A percentile compares a stretch with the other conserved stretches of the same genome.
Evolutionary conservation across 73 alveolate species (phyloP).

Genomic region (Paramecium octaurelia): DNA sequence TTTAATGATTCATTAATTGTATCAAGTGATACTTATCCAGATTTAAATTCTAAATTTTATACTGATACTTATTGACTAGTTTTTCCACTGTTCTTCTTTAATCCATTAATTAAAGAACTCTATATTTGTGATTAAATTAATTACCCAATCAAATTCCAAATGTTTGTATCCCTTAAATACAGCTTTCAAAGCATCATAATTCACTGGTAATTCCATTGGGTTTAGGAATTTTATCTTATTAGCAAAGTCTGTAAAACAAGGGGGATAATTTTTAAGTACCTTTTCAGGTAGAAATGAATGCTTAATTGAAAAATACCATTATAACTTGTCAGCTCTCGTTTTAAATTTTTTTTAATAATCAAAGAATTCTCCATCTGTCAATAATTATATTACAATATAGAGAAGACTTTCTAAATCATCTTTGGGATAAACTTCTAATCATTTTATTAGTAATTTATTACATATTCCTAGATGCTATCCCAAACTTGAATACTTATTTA

Average conservation of each 20-base stretch:
- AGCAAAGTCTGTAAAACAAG: not conserved
- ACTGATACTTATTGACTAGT: not conserved
- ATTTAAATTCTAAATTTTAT: not conserved
- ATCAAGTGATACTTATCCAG: not conserved
- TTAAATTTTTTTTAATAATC: not conserved
- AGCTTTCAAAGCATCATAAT: not conserved
- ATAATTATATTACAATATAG: not conserved
- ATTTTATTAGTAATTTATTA: not conserved
- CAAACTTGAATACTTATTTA: not conserved
- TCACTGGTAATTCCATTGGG: not conserved
- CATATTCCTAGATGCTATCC: not conserved
- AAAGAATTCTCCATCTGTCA: slow-evolving; percentile 11
- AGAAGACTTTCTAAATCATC: slow-evolving; percentile 21
- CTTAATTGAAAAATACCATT: not conserved
- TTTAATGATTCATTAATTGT: not conserved
- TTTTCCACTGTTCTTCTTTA: not conserved
- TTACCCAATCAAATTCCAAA: slow-evolving; percentile 16
- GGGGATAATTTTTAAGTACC: not conserved
- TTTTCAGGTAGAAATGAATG: not conserved
- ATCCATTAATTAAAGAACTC: not conserved
- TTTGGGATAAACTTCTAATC: not conserved
- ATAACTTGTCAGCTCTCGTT: not conserved
- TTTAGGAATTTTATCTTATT: not conserved
- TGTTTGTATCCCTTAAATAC: not conserved
- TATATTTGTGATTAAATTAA: not conserved